Conservation (phyloP, 805 yeast genomes). For the Diddensiella transvaalensis region DNA sequence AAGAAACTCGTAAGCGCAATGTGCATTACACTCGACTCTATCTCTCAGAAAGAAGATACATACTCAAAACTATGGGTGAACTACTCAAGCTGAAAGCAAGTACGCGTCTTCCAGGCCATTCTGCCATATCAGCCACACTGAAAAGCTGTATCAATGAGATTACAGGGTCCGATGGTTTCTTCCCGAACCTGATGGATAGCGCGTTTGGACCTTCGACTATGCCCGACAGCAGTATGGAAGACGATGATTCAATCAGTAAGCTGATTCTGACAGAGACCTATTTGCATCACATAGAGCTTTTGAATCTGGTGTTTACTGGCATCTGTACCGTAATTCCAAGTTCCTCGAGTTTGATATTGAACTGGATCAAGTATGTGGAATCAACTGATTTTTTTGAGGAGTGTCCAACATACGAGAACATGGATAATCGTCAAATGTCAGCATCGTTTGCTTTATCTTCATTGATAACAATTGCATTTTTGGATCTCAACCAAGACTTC, state of each 20-base stretch:
- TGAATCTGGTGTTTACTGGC: slow-evolving; percentile 13
- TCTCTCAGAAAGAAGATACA: slow-evolving; percentile 21
- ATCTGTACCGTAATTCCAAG: slow-evolving; percentile 12
- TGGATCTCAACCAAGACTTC: slow-evolving; percentile 30
- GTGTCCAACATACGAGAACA: not conserved
- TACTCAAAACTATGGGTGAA: slow-evolving; percentile 16
- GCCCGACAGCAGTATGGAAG: not conserved
- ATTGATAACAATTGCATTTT: slow-evolving; percentile 23
- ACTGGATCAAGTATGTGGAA: slow-evolving; percentile 13
- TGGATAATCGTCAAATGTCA: slow-evolving; percentile 2
- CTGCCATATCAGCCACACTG: not conserved
- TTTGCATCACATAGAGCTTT: slow-evolving; percentile 5
- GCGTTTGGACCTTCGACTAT: not conserved
- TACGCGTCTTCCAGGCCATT: not conserved
- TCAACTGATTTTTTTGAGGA: slow-evolving; percentile 14
- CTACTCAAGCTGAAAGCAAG: not conserved
- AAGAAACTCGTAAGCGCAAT: slow-evolving; percentile 9
- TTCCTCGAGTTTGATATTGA: not conserved
- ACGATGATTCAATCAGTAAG: not conserved
- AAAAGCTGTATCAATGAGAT: not conserved
- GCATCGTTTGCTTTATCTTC: slow-evolving; percentile 9
- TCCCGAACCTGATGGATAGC: not conserved
- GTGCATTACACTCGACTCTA: slow-evolving; percentile 17
- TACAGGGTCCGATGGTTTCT: not conserved
- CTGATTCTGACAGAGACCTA: slow-evolving; percentile 5